These are phyloP conservation scores for Licmophora abbreviata DNA, from an alignment of 108 stramenopile species.

Conservation along the genomic window DNA sequence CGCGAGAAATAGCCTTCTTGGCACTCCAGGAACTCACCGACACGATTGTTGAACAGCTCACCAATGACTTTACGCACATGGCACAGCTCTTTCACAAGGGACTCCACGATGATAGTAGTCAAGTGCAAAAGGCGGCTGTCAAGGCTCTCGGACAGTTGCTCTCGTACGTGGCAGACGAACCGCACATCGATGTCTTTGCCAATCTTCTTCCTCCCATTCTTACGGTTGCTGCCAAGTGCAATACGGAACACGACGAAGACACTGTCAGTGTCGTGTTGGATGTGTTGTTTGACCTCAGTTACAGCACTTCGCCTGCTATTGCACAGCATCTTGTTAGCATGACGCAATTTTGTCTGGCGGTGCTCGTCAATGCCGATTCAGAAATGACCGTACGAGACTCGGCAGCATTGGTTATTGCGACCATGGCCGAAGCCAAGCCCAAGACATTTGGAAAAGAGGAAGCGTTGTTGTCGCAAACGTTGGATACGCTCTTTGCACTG, in stretches of 20 bases:
- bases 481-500: constrained; percentile 78
- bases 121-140: constrained; percentile 75
- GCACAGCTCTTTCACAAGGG: constrained; percentile 68
- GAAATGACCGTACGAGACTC: constrained; percentile 84
- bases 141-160: constrained; percentile 76
- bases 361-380: constrained; percentile 37
- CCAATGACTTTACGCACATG: constrained; percentile 66
- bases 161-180: constrained; percentile 68
- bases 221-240: constrained; percentile 68
- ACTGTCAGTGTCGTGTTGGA: constrained; percentile 72
- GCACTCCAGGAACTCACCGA: constrained; percentile 90
- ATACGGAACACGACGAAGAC: constrained; percentile 65
- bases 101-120: constrained; percentile 42
- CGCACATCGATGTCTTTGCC: constrained; percentile 61
- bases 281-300: constrained; percentile 82
- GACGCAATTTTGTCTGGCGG: constrained; percentile 55
- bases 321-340: constrained; percentile 49
- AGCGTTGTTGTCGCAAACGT: constrained; percentile 42
- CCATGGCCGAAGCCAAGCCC: constrained; percentile 89
- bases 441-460: constrained; percentile 85
- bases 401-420: constrained; percentile 86
- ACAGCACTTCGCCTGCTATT: constrained; percentile 49
- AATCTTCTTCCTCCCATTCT: constrained; percentile 68
- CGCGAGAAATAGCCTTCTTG: constrained; percentile 90
- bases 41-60: constrained; percentile 78